Conservation (phyloP, 2,329 filamentous ascomycete species). For the Calycina herbarum region DNA sequence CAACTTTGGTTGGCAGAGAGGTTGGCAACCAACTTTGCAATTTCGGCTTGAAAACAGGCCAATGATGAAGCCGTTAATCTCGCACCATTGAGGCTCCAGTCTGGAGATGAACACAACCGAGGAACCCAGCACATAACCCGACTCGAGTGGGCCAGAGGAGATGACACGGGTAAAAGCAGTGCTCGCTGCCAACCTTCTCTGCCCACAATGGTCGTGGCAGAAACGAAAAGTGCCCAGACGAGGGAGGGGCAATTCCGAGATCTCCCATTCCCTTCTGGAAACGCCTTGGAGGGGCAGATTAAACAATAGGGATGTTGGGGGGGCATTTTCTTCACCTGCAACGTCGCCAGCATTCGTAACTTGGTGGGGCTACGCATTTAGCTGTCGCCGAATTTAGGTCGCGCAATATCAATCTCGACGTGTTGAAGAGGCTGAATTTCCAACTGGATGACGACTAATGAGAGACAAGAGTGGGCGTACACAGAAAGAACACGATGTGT, state of each 20-base stretch:
- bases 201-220: background rate
- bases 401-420: background rate
- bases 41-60: slow-evolving; percentile 21
- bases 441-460: background rate
- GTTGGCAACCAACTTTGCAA: slow-evolving; percentile 13
- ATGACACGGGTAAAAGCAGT: slow-evolving; percentile 4
- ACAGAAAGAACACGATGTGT: background rate
- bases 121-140: slow-evolving; percentile 22
- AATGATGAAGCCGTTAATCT: background rate
- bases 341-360: background rate
- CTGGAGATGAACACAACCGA: slow-evolving; percentile 3
- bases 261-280: background rate
- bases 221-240: background rate
- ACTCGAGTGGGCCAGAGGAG: slow-evolving; percentile 9
- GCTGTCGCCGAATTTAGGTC: background rate
- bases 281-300: slow-evolving; percentile 1
- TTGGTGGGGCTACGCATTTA: background rate
- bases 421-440: background rate
- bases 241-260: background rate
- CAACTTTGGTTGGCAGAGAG: background rate
- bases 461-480: background rate
- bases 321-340: background rate
- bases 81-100: slow-evolving; percentile 24
- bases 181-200: background rate
- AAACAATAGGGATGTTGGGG: background rate